phyloP scores from a whole-genome alignment of 1,139 yeast genomes.

The Entelexis paramagnoliae region DNA sequence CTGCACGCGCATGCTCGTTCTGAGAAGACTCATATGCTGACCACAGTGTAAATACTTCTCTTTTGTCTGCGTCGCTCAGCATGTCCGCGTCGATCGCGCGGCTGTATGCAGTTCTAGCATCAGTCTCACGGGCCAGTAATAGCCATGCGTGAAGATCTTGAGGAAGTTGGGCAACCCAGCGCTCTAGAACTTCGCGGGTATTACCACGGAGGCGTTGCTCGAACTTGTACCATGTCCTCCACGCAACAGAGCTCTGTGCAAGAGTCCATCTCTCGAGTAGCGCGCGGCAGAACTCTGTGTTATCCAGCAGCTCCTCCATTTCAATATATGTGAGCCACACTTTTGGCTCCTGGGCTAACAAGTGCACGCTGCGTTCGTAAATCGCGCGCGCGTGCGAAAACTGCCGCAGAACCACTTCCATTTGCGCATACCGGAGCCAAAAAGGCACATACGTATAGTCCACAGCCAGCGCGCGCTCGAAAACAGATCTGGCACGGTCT shows the following conservation, averaged over 20 bases:
- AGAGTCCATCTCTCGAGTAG: conserved; percentile 72
- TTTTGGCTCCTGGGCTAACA: conserved; percentile 70
- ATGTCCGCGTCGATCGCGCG: not conserved
- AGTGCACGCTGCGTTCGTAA: conserved; percentile 64
- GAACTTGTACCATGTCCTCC: conserved; percentile 10
- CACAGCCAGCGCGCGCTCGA: conserved; percentile 78
- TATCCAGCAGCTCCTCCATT: conserved; percentile 69
- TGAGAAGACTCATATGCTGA: not conserved
- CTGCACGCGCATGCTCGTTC: not conserved
- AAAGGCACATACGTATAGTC: conserved; percentile 65
- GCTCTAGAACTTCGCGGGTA: not conserved
- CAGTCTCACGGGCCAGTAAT: not conserved
- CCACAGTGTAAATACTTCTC: not conserved
- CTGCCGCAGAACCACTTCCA: conserved; percentile 61
- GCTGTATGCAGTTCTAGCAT: not conserved
- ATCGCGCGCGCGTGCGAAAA: conserved; percentile 83
- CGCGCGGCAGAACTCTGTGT: conserved; percentile 50
- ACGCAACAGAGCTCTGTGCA: not conserved
- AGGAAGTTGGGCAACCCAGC: conserved; percentile 7
- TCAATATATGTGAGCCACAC: conserved; percentile 71
- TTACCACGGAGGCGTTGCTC: not conserved
- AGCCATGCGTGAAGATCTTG: conserved; percentile 2
- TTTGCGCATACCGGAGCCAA: conserved; percentile 76
- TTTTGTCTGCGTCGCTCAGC: not conserved
- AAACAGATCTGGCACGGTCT: conserved; percentile 68